Base-by-base conservation (phyloP, 495 filamentous ascomycete species). In the Trichoderma reesei region DNA sequence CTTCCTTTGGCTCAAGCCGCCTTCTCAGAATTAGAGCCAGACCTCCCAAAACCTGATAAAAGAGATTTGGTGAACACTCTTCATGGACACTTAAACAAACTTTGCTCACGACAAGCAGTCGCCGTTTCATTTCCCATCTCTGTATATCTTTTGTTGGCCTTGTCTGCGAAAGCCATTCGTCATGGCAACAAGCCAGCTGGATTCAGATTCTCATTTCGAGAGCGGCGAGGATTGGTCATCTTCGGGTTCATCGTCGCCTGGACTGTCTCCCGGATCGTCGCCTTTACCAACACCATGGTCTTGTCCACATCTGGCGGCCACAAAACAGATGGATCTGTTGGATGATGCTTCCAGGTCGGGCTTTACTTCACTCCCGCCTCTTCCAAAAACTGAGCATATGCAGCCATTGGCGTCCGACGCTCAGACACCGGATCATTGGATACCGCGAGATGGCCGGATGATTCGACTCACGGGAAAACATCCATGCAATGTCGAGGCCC, bases 401-500 rank as follows among this genome's bases (percentile, higher is more conserved):
- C 44, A 18, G n/a, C n/a, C n/a, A 48, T 9, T 48, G 9, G 9
- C 44, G 16, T 18, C 18, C 44, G 44, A 48, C n/a, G 18, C 44
- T 48, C 44, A 62, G 13, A 62, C 60, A 5, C 63, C 63, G 4
- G 63, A 64, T 34, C 37, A 39, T 54, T 54, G 59, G 36, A 54
- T 64, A 5, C 11, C 38, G 20, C 48, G 63, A 18, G 63, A 98
- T 76, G 83, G 90, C 5, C 82, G 93, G 36, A 76, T 98, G 41
- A 95, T 98, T 66, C 82, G 93, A 48, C 77, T 98, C 60, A 98
- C 93, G 20, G 92, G 93, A 44, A 82, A 90, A 41, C 93, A 98
- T 76, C 93, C 93, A 3, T 96, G 96, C 77, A 98, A 98, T 72
- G 89, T 92, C 59, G 93, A 98, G 76, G 83, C 93, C 5, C 93